These are phyloP conservation scores for Ophidiomyces ophidiicola DNA, from an alignment of 2,329 filamentous ascomycete species.

Conservation along the genomic window DNA sequence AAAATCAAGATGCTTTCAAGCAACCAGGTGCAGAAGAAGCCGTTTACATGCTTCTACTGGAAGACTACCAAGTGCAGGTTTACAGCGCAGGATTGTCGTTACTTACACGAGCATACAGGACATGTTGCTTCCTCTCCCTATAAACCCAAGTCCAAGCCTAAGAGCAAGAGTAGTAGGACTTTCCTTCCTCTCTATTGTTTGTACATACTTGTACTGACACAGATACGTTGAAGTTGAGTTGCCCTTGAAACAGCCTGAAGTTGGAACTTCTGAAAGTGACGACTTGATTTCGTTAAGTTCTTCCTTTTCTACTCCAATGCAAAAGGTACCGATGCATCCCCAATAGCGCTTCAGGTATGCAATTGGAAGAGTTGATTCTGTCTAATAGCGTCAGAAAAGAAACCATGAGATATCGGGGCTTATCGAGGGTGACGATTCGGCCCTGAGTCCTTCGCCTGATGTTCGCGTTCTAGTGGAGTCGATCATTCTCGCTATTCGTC, in stretches of 20 bases:
- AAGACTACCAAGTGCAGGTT: slow-evolving; percentile 19
- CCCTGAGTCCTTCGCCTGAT: no score
- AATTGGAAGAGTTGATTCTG: background rate
- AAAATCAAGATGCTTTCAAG: background rate
- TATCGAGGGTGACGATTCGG: no score
- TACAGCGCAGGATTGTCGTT: slow-evolving; percentile 20
- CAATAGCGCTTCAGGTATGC: background rate
- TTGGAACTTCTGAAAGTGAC: background rate
- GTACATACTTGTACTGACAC: background rate
- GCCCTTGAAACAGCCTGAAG: background rate
- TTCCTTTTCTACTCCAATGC: background rate
- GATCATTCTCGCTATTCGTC: slow-evolving; percentile 10
- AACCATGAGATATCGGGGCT: no score
- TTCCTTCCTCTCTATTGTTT: no score
- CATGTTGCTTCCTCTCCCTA: slow-evolving; percentile 12
- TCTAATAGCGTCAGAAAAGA: background rate
- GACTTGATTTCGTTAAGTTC: slow-evolving; percentile 7
- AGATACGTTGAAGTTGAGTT: background rate
- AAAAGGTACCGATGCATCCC: background rate
- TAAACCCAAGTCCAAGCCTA: no score
- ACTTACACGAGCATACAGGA: slow-evolving; percentile 22
- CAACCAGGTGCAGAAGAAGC: slow-evolving; percentile 15
- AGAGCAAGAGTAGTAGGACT: background rate
- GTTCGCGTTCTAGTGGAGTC: slow-evolving; percentile 2
- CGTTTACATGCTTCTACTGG: slow-evolving; percentile 26